phyloP scores from a whole-genome alignment of 371 early-diverging fungal genomes.

The Sanchytrium tribonematis region DNA sequence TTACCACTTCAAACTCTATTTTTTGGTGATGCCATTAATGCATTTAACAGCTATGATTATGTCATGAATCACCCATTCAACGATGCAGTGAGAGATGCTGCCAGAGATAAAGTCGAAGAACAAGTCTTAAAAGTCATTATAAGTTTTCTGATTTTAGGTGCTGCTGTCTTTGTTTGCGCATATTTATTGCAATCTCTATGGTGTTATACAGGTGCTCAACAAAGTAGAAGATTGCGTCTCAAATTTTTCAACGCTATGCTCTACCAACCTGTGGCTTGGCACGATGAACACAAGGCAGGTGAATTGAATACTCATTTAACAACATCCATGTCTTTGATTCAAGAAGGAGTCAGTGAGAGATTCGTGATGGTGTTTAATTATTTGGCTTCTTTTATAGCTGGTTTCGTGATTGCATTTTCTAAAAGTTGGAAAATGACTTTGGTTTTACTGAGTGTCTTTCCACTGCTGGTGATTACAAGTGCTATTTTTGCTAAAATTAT shows the following conservation, averaged over 20 bases:
- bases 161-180: background rate
- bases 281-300: constrained; percentile 33
- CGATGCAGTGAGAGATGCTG: background rate
- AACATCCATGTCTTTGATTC: constrained; percentile 18
- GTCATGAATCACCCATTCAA: background rate
- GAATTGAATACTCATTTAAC: constrained; percentile 30
- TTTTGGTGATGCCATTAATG: constrained; percentile 10
- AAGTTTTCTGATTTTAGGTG: background rate
- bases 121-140: background rate
- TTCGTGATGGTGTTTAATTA: constrained; percentile 36
- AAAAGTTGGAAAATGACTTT: constrained; percentile 60
- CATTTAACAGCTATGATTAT: background rate
- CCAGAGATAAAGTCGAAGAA: background rate
- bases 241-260: constrained; percentile 41
- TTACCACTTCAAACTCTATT: constrained; percentile 25
- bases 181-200: background rate
- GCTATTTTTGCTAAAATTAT: constrained; percentile 1
- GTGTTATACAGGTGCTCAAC: background rate
- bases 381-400: constrained; percentile 43
- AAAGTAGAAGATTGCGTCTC: background rate
- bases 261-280: constrained; percentile 69
- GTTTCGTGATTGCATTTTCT: constrained; percentile 54
- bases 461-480: background rate
- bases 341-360: constrained; percentile 47
- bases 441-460: constrained; percentile 41